phyloP scores from a whole-genome alignment of 1,284 basidiomycete species.

The Ustilago loliicola region DNA sequence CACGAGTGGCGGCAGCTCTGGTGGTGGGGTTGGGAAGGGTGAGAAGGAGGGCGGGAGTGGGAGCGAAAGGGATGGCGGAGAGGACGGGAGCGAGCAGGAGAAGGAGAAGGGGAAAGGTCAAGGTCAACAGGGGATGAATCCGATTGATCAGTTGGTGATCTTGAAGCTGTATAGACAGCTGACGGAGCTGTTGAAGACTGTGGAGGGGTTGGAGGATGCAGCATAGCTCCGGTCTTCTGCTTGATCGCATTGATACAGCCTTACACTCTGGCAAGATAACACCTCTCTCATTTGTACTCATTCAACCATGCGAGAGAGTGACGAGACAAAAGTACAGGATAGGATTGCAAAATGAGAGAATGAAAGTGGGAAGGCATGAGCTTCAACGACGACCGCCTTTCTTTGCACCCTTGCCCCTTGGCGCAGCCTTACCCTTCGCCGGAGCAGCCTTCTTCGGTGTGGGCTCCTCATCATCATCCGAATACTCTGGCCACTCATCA shows the following conservation, averaged over 20 bases:
- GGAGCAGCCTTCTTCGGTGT: conserved; percentile 12
- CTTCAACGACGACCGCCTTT: conserved; percentile 30
- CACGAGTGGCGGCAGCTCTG: not conserved
- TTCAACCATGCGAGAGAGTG: not conserved
- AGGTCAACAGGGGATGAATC: conserved; percentile 45
- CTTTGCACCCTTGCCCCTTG: conserved; percentile 10
- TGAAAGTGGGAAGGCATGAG: not conserved
- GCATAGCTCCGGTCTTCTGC: not conserved
- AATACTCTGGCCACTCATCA: conserved; percentile 48
- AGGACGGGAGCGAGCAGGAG: not conserved
- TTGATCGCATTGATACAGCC: too few species aligned
- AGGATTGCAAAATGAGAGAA: not conserved
- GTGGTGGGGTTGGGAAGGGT: not conserved
- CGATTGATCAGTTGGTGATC: conserved; percentile 67
- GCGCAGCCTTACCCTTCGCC: conserved; percentile 1
- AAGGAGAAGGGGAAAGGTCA: conserved; percentile 7
- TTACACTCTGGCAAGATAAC: too few species aligned
- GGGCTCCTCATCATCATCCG: conserved; percentile 22
- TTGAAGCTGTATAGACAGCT: conserved; percentile 64
- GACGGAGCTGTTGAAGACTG: conserved; percentile 61
- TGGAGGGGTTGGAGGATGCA: conserved; percentile 61
- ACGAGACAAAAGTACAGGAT: not conserved
- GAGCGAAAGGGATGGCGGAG: not conserved
- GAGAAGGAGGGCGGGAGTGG: not conserved
- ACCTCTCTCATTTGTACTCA: too few species aligned